Evolutionary conservation across 1,139 yeast genomes (phyloP).

Genomic region (Pichia sp.): DNA sequence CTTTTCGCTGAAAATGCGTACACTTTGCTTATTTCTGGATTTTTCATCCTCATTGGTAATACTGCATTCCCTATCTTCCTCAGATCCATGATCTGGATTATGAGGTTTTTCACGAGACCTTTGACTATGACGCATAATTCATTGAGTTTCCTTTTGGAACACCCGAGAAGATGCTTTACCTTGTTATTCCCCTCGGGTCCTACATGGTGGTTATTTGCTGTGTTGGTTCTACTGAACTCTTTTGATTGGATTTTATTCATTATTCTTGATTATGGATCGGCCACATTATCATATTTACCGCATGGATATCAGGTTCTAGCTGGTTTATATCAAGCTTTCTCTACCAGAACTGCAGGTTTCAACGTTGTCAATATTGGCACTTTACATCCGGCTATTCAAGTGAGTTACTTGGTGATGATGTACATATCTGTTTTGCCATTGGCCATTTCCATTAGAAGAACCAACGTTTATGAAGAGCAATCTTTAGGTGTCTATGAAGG

Average conservation of each 20-base stretch:
- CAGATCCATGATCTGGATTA: slow-evolving; percentile 73
- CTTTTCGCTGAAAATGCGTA: slow-evolving; percentile 58
- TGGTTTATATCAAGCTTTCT: slow-evolving; percentile 85
- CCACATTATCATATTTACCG: slow-evolving; percentile 42
- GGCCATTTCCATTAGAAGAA: slow-evolving; percentile 92
- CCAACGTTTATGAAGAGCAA: slow-evolving; percentile 96
- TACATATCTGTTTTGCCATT: slow-evolving; percentile 92
- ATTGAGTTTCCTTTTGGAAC: slow-evolving; percentile 80
- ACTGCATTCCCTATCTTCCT: slow-evolving; percentile 86
- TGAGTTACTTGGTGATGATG: slow-evolving; percentile 95
- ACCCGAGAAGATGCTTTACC: slow-evolving; percentile 96
- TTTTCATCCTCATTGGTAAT: slow-evolving; percentile 81
- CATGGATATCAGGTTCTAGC: slow-evolving; percentile 65
- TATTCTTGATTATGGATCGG: slow-evolving; percentile 60
- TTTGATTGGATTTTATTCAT: slow-evolving; percentile 76
- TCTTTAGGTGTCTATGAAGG: slow-evolving; percentile 71
- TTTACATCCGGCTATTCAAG: slow-evolving; percentile 87
- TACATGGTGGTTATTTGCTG: slow-evolving; percentile 88
- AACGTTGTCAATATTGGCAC: slow-evolving; percentile 58
- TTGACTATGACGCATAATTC: slow-evolving; percentile 66
- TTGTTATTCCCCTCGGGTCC: slow-evolving; percentile 85
- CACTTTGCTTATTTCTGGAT: slow-evolving; percentile 52
- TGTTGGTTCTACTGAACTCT: slow-evolving; percentile 62
- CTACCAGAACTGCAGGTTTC: slow-evolving; percentile 94
- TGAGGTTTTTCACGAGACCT: slow-evolving; percentile 62